Base-by-base conservation (phyloP, 768 basidiomycete species). In the Lactifluus pinguis region DNA sequence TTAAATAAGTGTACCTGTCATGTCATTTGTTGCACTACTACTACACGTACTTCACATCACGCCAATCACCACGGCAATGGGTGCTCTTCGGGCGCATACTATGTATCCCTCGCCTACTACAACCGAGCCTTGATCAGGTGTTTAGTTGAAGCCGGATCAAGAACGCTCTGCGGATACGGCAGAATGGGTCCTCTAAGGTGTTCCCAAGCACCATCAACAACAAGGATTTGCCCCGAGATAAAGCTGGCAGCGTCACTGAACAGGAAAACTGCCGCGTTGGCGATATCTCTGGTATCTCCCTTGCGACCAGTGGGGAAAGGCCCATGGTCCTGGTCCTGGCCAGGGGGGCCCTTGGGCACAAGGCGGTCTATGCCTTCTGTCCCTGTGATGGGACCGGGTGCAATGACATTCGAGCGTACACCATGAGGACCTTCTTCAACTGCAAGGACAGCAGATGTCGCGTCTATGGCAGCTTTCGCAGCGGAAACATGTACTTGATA, bases 401-500 rank as follows among this genome's bases (percentile, higher is more conserved):
- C 80, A 66, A 93, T 84, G 50, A 89, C 83, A 67, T 92, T 97
- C 17, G 91, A 90, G 49, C 95, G 85, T 19, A 98, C 84, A n/a
- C 95, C 95, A 66, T 84, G 81, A 4, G 95, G 95, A 1, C 95
- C 95, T 74, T 95, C 94, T 74, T 98, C 95, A 13, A 95, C 82
- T 2, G 95, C 93, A 30, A 98, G 74, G 3, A 91, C 93, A 1
- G 80, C 79, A 57, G 89, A 91, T 6, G 94, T 77, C 0, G 94
- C 92, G 69, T 99, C 95, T 39, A 98, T 83, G 17, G 81, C 95
- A 0, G 95, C 94, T 72, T 98, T 99, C 25, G 95, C 95, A 9
- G 94, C 91, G 13, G 91, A 92, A 13, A 95, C 92, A 68, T 98
- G 95, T 8, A 83, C 92, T 73, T 98, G 95, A 72, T 85, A 91